Percentiles rank a stretch among this genome's conserved stretches.
phyloP scores from a whole-genome alignment of 2,329 filamentous ascomycete genomes.

The Colletotrichum karsti region DNA sequence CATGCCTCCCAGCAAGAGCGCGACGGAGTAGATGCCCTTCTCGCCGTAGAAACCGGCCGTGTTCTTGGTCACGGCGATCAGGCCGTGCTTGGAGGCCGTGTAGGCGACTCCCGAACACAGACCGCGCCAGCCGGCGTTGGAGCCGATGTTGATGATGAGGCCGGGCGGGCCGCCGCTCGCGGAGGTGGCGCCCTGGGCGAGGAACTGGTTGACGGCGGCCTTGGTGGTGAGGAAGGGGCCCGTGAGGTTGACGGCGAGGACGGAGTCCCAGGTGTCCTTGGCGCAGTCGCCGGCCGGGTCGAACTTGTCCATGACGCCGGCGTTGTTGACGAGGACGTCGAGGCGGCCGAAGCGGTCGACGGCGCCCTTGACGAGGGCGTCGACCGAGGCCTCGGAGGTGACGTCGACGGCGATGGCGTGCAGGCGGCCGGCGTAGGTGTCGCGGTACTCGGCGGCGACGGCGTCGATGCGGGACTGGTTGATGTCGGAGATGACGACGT shows the following conservation, averaged over 20 bases:
- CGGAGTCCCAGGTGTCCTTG: conserved; percentile 58
- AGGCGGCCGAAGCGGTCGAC: conserved; percentile 32
- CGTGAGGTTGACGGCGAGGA: conserved; percentile 65
- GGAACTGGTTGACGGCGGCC: conserved; percentile 57
- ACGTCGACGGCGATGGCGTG: conserved; percentile 22
- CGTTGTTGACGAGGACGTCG: conserved; percentile 67
- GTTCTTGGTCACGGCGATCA: conserved; percentile 64
- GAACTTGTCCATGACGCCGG: conserved; percentile 66
- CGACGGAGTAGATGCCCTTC: conserved; percentile 52
- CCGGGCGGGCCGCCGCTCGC: conserved; percentile 22
- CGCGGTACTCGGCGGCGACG: conserved; percentile 13
- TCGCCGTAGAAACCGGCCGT: conserved; percentile 64
- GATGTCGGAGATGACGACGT: conserved; percentile 44
- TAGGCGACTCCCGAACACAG: conserved; percentile 53
- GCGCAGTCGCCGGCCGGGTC: conserved; percentile 58
- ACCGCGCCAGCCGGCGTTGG: conserved; percentile 24
- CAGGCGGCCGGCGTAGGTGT: conserved; percentile 25
- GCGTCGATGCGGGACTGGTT: conserved; percentile 27
- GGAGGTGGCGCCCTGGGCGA: conserved; percentile 41
- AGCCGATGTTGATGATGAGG: conserved; percentile 35
- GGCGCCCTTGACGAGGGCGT: conserved; percentile 10
- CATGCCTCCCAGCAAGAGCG: conserved; percentile 28
- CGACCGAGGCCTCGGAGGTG: conserved; percentile 19
- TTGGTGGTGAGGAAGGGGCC: conserved; percentile 63
- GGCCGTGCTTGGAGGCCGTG: conserved; percentile 61